A percentile compares a stretch with the other conserved stretches of the same genome.
Evolutionary conservation across 2,329 filamentous ascomycete genomes (phyloP).

Genomic region (Spiromastix sp.): DNA sequence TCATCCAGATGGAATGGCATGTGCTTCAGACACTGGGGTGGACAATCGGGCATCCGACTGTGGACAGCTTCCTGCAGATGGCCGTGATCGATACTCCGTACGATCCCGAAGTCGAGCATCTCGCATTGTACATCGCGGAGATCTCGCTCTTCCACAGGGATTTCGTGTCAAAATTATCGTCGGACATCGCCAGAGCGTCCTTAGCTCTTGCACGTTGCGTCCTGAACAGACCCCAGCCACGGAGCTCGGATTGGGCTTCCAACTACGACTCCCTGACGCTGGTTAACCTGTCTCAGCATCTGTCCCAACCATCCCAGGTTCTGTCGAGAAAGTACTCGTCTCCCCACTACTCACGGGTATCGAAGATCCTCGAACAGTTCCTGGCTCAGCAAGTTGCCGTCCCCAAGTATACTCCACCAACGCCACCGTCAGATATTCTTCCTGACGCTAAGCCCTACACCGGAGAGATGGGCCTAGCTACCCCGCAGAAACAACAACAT

Average conservation of each 20-base stretch:
- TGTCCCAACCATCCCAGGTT: slow-evolving; percentile 57
- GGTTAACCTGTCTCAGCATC: slow-evolving; percentile 52
- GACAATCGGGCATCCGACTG: slow-evolving; percentile 90
- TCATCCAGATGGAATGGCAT: slow-evolving; percentile 99
- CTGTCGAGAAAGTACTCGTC: slow-evolving; percentile 59
- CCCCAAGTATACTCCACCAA: slow-evolving; percentile 34
- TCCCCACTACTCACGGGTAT: slow-evolving; percentile 54
- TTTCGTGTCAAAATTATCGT: slow-evolving; percentile 86
- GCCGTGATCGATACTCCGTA: slow-evolving; percentile 66
- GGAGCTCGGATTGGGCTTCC: slow-evolving; percentile 63
- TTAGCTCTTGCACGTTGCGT: slow-evolving; percentile 80
- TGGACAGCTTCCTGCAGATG: slow-evolving; percentile 85
- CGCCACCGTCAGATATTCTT: slow-evolving; percentile 29
- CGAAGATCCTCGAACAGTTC: slow-evolving; percentile 55
- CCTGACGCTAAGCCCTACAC: slow-evolving; percentile 30
- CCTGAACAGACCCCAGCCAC: slow-evolving; percentile 65
- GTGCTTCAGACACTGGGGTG: slow-evolving; percentile 95
- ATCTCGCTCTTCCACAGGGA: slow-evolving; percentile 94
- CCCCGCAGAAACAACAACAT: slow-evolving; percentile 31
- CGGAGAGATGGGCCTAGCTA: slow-evolving; percentile 32
- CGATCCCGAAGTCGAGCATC: slow-evolving; percentile 83
- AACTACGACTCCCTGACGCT: slow-evolving; percentile 43
- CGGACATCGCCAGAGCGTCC: slow-evolving; percentile 79
- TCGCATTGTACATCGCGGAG: slow-evolving; percentile 89
- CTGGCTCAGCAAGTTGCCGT: slow-evolving; percentile 52